Conservation (phyloP, 2,329 filamentous ascomycete species). For the Trichothecium roseum region DNA sequence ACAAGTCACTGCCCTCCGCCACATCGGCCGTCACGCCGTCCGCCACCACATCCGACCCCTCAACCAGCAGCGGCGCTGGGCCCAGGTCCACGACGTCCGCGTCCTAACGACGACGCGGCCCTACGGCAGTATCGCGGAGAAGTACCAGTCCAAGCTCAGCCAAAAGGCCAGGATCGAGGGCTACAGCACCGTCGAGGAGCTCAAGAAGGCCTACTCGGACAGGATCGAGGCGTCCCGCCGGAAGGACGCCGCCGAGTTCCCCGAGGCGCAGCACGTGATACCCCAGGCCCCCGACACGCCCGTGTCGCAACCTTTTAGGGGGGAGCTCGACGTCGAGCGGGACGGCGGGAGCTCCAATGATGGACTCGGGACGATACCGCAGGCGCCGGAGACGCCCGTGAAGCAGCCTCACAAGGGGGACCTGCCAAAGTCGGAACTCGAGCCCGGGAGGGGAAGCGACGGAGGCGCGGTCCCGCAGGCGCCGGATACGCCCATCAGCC, state of each 20-base stretch:
- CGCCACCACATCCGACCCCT: slow-evolving; percentile 9
- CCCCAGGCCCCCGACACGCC: slow-evolving; percentile 25
- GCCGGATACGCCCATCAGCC: slow-evolving; percentile 11
- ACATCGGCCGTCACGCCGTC: slow-evolving; percentile 21
- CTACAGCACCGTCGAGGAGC: slow-evolving; percentile 57
- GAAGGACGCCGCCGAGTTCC: slow-evolving; percentile 47
- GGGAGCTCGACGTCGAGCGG: slow-evolving; percentile 4
- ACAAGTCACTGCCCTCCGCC: slow-evolving; percentile 36
- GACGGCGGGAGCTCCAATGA: no score
- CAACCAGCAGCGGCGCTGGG: slow-evolving; percentile 67
- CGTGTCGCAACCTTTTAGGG: slow-evolving; percentile 22
- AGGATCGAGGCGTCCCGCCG: slow-evolving; percentile 66
- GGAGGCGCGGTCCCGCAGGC: slow-evolving; percentile 2
- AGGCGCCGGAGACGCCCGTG: slow-evolving; percentile 6
- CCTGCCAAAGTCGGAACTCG: no score
- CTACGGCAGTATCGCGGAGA: slow-evolving; percentile 61
- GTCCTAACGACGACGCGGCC: slow-evolving; percentile 73
- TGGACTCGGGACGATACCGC: slow-evolving; percentile 3
- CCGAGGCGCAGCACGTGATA: slow-evolving; percentile 13
- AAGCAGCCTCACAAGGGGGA: slow-evolving; percentile 5
- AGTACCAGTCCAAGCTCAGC: slow-evolving; percentile 78
- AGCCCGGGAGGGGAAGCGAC: slow-evolving; percentile 7
- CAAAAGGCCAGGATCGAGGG: slow-evolving; percentile 68
- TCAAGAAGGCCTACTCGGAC: slow-evolving; percentile 76
- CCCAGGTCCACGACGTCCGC: slow-evolving; percentile 83